Conservation (phyloP, 1,284 basidiomycete species). For the Boletus sp. region DNA sequence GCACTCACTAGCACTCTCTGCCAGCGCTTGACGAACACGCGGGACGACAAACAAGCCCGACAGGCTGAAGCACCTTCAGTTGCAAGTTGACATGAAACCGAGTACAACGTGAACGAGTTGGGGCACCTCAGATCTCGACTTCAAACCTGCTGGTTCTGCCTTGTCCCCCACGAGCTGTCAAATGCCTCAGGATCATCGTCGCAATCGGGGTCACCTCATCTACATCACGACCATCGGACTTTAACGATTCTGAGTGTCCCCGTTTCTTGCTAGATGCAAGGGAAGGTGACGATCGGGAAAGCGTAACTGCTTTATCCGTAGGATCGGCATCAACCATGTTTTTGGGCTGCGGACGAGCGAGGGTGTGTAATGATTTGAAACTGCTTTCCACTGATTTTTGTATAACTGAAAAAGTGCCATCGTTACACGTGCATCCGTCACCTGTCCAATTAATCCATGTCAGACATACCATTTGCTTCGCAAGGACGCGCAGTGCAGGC, state of each 20-base stretch:
- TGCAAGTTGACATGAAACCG: too few relatives aligned
- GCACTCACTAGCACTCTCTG: too few relatives aligned
- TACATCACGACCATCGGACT: constrained; percentile 5
- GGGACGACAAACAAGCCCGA: too few relatives aligned
- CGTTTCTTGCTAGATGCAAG: constrained; percentile 19
- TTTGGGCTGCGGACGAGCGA: neutral
- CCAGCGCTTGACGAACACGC: too few relatives aligned
- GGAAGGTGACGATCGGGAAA: neutral
- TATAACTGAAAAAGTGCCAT: constrained; percentile 94
- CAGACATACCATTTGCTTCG: neutral
- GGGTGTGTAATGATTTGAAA: constrained; percentile 26
- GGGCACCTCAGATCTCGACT: too few relatives aligned
- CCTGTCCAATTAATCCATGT: constrained; percentile 42
- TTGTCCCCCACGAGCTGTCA: too few relatives aligned
- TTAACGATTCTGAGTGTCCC: constrained; percentile 14
- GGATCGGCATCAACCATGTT: neutral
- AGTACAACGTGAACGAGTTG: too few relatives aligned
- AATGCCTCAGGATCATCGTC: too few relatives aligned
- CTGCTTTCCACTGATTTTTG: constrained; percentile 75
- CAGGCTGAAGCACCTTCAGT: too few relatives aligned
- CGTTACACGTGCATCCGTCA: constrained; percentile 86
- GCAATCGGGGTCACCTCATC: constrained; percentile 21
- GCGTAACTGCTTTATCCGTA: neutral
- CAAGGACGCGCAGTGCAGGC: too few relatives aligned
- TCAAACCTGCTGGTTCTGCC: too few relatives aligned